A percentile compares a stretch with the other conserved stretches of the same genome.
Conservation (phyloP, 139 green algal genomes). For the Micractinium sp. region DNA sequence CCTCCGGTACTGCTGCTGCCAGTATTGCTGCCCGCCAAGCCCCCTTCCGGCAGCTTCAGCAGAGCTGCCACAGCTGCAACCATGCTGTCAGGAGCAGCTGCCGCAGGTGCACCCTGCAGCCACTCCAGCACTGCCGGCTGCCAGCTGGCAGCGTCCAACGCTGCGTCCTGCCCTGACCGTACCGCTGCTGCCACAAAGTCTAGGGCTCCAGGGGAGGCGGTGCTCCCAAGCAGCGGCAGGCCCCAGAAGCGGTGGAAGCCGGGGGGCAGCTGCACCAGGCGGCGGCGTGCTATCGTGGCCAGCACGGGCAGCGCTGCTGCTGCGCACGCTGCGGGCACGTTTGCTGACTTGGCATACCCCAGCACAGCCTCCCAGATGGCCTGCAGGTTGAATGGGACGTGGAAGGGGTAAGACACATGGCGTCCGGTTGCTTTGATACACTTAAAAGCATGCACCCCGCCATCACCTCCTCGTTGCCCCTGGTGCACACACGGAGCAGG, state of each 20-base stretch:
- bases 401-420: background rate
- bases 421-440: no score
- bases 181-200: slow-evolving; percentile 19
- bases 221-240: slow-evolving; percentile 9
- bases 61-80: background rate
- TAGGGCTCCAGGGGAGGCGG: slow-evolving; percentile 15
- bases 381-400: slow-evolving; percentile 9
- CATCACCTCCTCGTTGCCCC: no score
- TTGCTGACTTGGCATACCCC: slow-evolving; percentile 8
- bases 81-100: background rate
- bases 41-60: background rate
- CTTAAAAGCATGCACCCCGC: background rate
- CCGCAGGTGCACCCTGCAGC: background rate
- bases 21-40: background rate
- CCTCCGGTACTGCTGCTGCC: background rate
- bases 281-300: slow-evolving; percentile 3
- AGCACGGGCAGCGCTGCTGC: background rate
- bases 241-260: slow-evolving; percentile 39
- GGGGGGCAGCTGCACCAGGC: slow-evolving; percentile 29
- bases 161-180: slow-evolving; percentile 7
- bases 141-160: slow-evolving; percentile 17
- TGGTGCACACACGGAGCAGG: no score
- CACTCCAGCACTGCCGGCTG: slow-evolving; percentile 23
- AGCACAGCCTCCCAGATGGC: slow-evolving; percentile 20
- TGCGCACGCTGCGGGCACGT: background rate